phyloP scores from a whole-genome alignment of 2,329 filamentous ascomycete genomes.

The Tolypocladium ovalisporum region DNA sequence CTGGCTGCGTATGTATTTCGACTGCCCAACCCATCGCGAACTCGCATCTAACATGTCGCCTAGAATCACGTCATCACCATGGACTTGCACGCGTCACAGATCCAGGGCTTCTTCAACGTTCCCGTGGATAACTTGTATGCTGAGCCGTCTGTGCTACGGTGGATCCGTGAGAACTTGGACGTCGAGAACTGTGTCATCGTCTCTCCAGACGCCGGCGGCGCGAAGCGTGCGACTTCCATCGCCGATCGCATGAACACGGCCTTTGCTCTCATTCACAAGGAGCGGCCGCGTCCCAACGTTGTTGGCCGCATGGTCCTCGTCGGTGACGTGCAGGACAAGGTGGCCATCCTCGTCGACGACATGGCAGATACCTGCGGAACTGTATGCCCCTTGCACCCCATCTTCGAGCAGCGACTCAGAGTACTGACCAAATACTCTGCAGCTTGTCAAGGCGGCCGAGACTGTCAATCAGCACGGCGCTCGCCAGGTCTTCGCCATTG shows the following conservation, averaged over 20 bases:
- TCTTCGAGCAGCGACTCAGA: neutral
- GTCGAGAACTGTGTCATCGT: constrained; percentile 85
- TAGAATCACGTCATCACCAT: constrained; percentile 68
- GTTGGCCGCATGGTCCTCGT: constrained; percentile 91
- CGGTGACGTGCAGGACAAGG: constrained; percentile 81
- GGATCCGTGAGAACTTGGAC: constrained; percentile 79
- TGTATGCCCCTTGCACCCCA: constrained; percentile 12
- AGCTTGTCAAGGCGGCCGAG: constrained; percentile 69
- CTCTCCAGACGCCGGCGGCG: constrained; percentile 87
- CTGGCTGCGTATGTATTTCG: constrained; percentile 51
- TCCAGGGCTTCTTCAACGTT: constrained; percentile 90
- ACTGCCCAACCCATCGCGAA: neutral
- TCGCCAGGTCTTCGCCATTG: constrained; percentile 81
- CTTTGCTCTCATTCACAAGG: constrained; percentile 95
- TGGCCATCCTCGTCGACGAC: constrained; percentile 93
- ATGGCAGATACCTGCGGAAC: constrained; percentile 97
- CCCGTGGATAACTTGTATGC: constrained; percentile 75
- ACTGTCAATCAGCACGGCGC: constrained; percentile 83
- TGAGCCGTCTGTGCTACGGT: constrained; percentile 81
- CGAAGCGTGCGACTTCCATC: constrained; percentile 87
- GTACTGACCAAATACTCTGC: neutral
- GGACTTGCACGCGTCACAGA: constrained; percentile 90
- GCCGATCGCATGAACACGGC: constrained; percentile 82
- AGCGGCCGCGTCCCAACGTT: constrained; percentile 75
- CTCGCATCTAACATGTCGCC: neutral